Conservation (phyloP, 495 filamentous ascomycete species). For the Xylaria curta region DNA sequence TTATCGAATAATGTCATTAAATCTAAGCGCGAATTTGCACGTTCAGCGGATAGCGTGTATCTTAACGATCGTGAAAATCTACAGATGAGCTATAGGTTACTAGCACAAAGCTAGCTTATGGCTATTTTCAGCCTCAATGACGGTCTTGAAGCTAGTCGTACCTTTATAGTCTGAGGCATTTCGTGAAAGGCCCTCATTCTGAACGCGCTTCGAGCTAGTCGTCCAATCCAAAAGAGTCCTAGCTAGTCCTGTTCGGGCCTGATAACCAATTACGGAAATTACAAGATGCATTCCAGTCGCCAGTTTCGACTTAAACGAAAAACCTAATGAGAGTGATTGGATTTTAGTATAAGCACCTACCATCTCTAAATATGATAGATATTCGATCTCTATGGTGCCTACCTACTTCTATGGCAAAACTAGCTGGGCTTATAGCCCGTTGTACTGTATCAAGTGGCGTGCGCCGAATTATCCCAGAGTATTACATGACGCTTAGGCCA, state of each 20-base stretch:
- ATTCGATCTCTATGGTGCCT: background rate
- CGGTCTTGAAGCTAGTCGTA: background rate
- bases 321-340: background rate
- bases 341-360: background rate
- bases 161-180: background rate
- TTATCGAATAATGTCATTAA: background rate
- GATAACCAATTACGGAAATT: background rate
- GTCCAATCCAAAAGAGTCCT: background rate
- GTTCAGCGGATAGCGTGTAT: background rate
- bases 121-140: background rate
- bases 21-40: background rate
- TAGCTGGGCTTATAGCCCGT: background rate
- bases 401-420: background rate
- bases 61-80: background rate
- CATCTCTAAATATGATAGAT: background rate
- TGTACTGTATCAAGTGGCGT: background rate
- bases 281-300: background rate
- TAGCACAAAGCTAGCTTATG: background rate
- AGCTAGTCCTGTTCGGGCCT: background rate
- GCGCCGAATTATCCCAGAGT: background rate
- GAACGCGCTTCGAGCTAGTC: background rate
- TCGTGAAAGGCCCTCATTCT: background rate
- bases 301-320: background rate
- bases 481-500: background rate
- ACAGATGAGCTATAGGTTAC: background rate